A percentile compares a stretch with the other conserved stretches of the same genome.
Conservation (phyloP, 1,284 basidiomycete species). For the Leccinum angustisporum region DNA sequence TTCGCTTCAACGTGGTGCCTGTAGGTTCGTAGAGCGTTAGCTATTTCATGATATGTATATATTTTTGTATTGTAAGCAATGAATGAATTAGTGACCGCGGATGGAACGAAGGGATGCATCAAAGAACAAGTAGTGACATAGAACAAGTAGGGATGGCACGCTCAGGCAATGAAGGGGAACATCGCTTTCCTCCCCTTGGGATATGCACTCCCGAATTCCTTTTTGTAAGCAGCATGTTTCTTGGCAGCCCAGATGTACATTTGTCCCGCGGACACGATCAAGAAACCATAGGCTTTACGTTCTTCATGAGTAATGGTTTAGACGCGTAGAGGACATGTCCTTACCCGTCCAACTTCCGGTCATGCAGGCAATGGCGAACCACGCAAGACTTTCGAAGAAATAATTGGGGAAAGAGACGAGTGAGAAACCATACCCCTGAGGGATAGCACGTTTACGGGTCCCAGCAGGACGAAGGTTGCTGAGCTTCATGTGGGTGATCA, state of each 20-base stretch:
- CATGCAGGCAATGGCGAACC: conserved; percentile 76
- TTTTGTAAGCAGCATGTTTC: conserved; percentile 90
- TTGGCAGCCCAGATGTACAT: conserved; percentile 92
- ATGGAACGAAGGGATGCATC: neutral
- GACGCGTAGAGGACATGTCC: conserved; percentile 23
- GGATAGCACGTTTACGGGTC: conserved; percentile 80
- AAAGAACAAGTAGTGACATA: neutral
- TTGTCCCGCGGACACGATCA: conserved; percentile 62
- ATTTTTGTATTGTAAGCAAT: neutral
- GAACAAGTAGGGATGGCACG: neutral
- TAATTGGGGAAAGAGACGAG: conserved; percentile 93
- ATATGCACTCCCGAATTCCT: conserved; percentile 89
- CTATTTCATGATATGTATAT: neutral
- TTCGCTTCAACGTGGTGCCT: neutral
- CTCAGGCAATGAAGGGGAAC: conserved; percentile 61
- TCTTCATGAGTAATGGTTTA: conserved; percentile 8
- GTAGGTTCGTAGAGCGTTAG: neutral
- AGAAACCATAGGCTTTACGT: conserved; percentile 67
- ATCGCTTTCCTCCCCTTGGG: conserved; percentile 77
- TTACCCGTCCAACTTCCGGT: conserved; percentile 78
- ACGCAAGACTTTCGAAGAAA: conserved; percentile 85
- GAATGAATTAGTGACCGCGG: neutral
- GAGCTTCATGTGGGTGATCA: conserved; percentile 81
- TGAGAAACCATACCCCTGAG: conserved; percentile 85
- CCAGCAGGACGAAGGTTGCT: conserved; percentile 82